Evolutionary conservation across 2,329 filamentous ascomycete species (phyloP).

Genomic region (Fonsecaea monophora): DNA sequence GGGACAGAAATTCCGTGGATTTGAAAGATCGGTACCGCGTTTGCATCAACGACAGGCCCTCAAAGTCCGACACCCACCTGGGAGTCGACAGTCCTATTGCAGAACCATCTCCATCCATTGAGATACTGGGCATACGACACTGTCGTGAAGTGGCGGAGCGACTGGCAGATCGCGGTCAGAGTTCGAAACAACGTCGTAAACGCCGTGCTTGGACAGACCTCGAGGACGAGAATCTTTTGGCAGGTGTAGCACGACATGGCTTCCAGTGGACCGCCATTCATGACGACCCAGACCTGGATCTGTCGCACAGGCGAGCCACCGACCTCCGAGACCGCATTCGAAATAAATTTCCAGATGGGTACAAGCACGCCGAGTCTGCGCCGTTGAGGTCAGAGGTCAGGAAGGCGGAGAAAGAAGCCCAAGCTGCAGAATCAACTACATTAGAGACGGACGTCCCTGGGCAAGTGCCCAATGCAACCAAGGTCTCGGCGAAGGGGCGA

Average conservation of each 20-base stretch:
- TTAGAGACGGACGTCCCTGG: not conserved
- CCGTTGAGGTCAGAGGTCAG: conserved; percentile 38
- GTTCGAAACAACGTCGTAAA: conserved; percentile 58
- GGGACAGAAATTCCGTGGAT: conserved; percentile 64
- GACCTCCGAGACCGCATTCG: conserved; percentile 69
- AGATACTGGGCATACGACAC: conserved; percentile 16
- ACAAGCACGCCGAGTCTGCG: conserved; percentile 55
- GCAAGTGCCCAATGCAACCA: not conserved
- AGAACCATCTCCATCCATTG: conserved; percentile 23
- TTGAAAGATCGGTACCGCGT: conserved; percentile 67
- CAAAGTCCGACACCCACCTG: conserved; percentile 20
- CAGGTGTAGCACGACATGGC: conserved; percentile 65
- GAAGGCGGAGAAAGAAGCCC: conserved; percentile 32
- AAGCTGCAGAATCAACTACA: not conserved
- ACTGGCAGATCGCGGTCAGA: conserved; percentile 40
- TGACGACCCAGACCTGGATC: conserved; percentile 60
- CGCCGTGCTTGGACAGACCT: conserved; percentile 62
- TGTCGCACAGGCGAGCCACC: conserved; percentile 61
- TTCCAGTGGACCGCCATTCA: conserved; percentile 67
- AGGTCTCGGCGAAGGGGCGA: not conserved
- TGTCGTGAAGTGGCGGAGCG: not conserved
- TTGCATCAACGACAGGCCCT: conserved; percentile 58
- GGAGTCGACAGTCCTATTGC: conserved; percentile 16
- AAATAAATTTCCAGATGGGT: conserved; percentile 64
- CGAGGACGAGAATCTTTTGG: conserved; percentile 65